Percentiles rank a stretch among this genome's conserved stretches.
These are phyloP conservation scores for Globisporangium mamillatum DNA, from an alignment of 352 stramenopile genomes.

Conservation along the genomic window DNA sequence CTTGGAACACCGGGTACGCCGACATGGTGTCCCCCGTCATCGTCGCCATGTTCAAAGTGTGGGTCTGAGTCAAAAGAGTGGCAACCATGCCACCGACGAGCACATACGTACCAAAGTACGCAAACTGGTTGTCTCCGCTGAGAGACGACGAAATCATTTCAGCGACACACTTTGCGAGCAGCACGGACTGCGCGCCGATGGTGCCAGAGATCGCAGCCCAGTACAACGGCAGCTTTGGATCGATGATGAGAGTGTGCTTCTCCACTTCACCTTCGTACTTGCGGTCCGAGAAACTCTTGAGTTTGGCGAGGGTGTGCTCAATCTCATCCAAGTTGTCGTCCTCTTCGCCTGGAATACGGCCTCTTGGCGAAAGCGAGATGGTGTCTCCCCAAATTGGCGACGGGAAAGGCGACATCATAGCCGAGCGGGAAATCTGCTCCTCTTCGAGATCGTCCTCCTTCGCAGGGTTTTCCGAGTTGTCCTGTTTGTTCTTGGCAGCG, in stretches of 20 bases:
- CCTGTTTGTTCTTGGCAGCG: slow-evolving; percentile 19
- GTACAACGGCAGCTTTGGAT: slow-evolving; percentile 84
- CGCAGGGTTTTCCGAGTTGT: slow-evolving; percentile 3
- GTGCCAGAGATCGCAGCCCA: slow-evolving; percentile 85
- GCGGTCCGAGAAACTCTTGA: slow-evolving; percentile 39
- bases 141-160: slow-evolving; percentile 83
- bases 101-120: slow-evolving; percentile 83
- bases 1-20: slow-evolving; percentile 83
- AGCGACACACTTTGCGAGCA: slow-evolving; percentile 82
- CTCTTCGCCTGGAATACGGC: slow-evolving; percentile 40
- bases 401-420: slow-evolving; percentile 81
- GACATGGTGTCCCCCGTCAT: slow-evolving; percentile 86
- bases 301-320: slow-evolving; percentile 32
- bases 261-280: slow-evolving; percentile 71
- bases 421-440: slow-evolving; percentile 32
- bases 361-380: slow-evolving; percentile 39
- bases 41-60: slow-evolving; percentile 84
- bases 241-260: slow-evolving; percentile 84
- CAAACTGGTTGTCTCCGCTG: slow-evolving; percentile 84
- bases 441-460: slow-evolving; percentile 28
- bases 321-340: slow-evolving; percentile 62
- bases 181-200: slow-evolving; percentile 77
- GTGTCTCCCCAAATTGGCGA: slow-evolving; percentile 62
- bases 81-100: slow-evolving; percentile 69
- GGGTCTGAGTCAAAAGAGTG: slow-evolving; percentile 79